phyloP scores from a whole-genome alignment of 75 land plant species.

The Ceratopteris richardii region DNA sequence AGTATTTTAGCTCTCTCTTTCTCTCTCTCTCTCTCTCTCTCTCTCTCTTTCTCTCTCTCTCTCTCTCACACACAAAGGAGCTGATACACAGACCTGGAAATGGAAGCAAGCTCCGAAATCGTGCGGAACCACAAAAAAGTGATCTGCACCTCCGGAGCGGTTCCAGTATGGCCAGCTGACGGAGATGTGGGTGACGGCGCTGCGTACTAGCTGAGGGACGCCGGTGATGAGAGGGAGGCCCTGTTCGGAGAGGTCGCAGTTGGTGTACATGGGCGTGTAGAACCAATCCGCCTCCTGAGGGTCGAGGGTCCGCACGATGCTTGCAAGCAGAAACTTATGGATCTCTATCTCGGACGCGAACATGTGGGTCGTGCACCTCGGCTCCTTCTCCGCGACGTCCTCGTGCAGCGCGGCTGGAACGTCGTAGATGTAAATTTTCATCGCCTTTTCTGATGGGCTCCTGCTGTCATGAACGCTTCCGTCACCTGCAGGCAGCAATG shows the following conservation, averaged over 20 bases:
- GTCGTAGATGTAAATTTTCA: constrained; percentile 8
- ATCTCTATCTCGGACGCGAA: constrained; percentile 8
- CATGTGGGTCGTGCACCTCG: constrained; percentile 8
- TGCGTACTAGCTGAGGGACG: not conserved
- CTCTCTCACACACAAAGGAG: no score
- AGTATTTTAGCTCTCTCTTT: no score
- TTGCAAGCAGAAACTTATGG: not conserved
- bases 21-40: no score
- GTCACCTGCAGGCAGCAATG: no score
- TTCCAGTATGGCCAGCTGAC: constrained; percentile 10
- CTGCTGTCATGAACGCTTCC: no score
- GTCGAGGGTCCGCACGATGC: constrained; percentile 1
- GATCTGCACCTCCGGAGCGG: constrained; percentile 12
- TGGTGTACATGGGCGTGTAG: constrained; percentile 10
- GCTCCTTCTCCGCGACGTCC: constrained; percentile 4
- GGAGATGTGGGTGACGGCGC: constrained; percentile 4
- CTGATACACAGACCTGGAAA: constrained; percentile 7
- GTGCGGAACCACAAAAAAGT: constrained; percentile 15
- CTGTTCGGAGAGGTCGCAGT: constrained; percentile 1
- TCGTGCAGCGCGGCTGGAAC: not conserved
- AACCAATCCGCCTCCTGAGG: constrained; percentile 15
- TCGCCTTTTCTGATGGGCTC: no score
- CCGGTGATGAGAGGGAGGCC: constrained; percentile 6
- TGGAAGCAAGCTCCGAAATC: constrained; percentile 22
- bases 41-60: no score